A percentile compares a stretch with the other conserved stretches of the same genome.
phyloP scores from a whole-genome alignment of 2,329 filamentous ascomycete genomes.

The Botrytis deweyae region DNA sequence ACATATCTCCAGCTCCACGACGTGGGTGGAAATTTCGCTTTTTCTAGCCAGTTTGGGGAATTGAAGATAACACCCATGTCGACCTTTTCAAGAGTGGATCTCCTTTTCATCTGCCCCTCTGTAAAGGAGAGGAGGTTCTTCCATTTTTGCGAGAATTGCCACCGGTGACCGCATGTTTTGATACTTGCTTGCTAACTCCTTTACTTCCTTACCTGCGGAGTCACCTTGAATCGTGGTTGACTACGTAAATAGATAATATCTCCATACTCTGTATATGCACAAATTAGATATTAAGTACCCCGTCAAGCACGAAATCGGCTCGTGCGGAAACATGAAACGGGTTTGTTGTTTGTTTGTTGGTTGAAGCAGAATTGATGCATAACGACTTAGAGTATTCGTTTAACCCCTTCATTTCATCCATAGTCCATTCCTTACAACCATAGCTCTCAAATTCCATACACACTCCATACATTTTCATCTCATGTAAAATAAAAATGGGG shows the following conservation, averaged over 20 bases:
- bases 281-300: not conserved
- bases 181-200: not conserved
- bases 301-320: not conserved
- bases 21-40: not conserved
- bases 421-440: not conserved
- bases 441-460: not conserved
- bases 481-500: not conserved
- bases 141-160: not conserved
- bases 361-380: conserved; percentile 4
- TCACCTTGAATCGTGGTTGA: not conserved
- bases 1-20: conserved; percentile 8
- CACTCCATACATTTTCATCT: not conserved
- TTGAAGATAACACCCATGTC: not conserved
- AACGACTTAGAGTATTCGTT: not conserved
- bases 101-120: conserved; percentile 1
- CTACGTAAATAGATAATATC: not conserved
- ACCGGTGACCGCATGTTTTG: not conserved
- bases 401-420: conserved; percentile 14
- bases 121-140: conserved; percentile 4
- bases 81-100: conserved; percentile 7
- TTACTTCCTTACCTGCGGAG: not conserved
- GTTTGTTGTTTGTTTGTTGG: not conserved
- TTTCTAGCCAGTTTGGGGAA: not conserved
- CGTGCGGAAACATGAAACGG: conserved; percentile 10
- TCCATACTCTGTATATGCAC: not conserved